A percentile compares a stretch with the other conserved stretches of the same genome.
phyloP scores from a whole-genome alignment of 2,329 filamentous ascomycete species.

The Paecilomyces formosus region DNA sequence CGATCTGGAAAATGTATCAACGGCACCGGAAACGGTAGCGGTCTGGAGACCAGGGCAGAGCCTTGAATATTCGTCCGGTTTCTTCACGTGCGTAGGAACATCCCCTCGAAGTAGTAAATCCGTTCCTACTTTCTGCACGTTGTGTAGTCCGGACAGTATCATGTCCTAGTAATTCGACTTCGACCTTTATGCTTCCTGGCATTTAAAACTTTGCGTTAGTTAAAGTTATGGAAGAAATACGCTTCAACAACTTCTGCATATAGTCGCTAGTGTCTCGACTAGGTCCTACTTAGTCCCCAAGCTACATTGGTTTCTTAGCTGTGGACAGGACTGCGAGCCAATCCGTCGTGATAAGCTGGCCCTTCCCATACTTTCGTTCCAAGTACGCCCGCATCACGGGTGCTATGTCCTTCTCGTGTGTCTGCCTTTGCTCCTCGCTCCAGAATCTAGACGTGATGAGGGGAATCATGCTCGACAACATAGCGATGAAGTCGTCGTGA shows the following conservation, averaged over 20 bases:
- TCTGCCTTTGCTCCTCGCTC: conserved; percentile 18
- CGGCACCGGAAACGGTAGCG: neutral
- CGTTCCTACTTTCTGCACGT: neutral
- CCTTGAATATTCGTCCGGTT: neutral
- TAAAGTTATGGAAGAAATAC: neutral
- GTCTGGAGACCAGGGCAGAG: neutral
- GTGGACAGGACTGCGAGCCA: conserved; percentile 23
- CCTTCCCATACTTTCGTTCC: conserved; percentile 14
- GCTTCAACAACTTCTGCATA: neutral
- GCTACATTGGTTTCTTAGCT: conserved; percentile 15
- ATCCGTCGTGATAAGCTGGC: conserved; percentile 14
- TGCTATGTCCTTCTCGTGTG: conserved; percentile 11
- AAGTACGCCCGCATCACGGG: conserved; percentile 16
- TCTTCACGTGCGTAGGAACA: neutral
- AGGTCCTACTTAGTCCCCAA: neutral
- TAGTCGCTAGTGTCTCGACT: neutral
- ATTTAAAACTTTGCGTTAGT: neutral
- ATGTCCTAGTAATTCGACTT: neutral
- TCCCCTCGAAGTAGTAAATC: neutral
- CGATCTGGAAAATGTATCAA: neutral
- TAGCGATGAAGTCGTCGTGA: neutral
- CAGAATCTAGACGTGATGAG: conserved; percentile 18
- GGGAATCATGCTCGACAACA: conserved; percentile 14
- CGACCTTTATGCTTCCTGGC: neutral
- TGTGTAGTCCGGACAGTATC: neutral